Evolutionary conservation across 2,329 filamentous ascomycete genomes (phyloP), one percentile per base, ranked within the genome.

Genomic region (Penicillium sp.): DNA sequence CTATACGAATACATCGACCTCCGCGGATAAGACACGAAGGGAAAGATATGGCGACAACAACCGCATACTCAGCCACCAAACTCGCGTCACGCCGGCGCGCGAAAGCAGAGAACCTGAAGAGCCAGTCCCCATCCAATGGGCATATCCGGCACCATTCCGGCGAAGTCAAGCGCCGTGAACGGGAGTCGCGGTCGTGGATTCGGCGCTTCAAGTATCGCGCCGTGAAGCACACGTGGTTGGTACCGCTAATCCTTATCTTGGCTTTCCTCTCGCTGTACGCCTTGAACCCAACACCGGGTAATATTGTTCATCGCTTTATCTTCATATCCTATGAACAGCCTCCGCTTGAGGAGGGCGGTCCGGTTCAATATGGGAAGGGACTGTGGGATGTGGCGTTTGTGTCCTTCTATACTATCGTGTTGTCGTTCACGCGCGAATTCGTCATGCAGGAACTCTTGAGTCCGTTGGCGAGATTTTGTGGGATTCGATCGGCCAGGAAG

Each of bases 371-470:
- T 76, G 90, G 88, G 73, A 96, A 96, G 74, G 92, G 92, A n/a
- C 79, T 73, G 25, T 87, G 86, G 79, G 92, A 96, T 72, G 78
- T 95, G 54, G 88, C 88, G 45, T 92, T 96, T 67, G 89, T 96
- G 44, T 76, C 79, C 60, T 96, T 96, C 77, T 96, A 96, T 77
- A 92, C 85, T 45, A 79, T 96, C 58, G 86, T 96, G 31, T 82
- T 96, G 56, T 90, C 89, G 61, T 96, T 96, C 73, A 94, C 90
- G 9, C 89, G 92, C 70, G 92, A 96, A 74, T 95, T 95, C 76
- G 82, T 94, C 76, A 96, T 96, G 92, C 91, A 96, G 75, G 86
- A 90, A 65, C 68, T 95, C 42, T 82, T 96, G 49, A 83, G 85
- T 12, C 92, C 90, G 0, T 77, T 92, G 55, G 89, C 90, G 11